Evolutionary conservation across 2,329 filamentous ascomycete species (phyloP).

Genomic region (Aspergillus pseudonomiae): DNA sequence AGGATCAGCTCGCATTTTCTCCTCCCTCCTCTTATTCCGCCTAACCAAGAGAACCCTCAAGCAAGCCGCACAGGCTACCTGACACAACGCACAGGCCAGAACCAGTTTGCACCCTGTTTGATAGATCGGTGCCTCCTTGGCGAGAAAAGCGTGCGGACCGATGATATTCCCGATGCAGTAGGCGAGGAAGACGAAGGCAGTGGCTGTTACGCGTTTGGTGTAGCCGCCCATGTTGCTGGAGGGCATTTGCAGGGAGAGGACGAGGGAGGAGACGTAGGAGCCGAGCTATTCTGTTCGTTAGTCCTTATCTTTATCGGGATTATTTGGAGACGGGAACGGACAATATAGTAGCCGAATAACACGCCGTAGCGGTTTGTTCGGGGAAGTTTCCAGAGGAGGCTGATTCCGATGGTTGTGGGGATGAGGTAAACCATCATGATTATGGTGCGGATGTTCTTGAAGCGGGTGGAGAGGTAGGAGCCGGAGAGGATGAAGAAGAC

Average conservation of each 20-base stretch:
- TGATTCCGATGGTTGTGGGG: constrained; percentile 55
- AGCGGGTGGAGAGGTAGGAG: constrained; percentile 55
- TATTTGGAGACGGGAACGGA: neutral
- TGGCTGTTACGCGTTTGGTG: constrained; percentile 53
- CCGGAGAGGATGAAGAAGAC: constrained; percentile 56
- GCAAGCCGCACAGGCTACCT: constrained; percentile 22
- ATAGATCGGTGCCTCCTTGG: constrained; percentile 50
- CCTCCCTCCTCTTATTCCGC: constrained; percentile 26
- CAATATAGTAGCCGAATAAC: constrained; percentile 57
- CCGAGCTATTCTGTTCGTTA: constrained; percentile 29
- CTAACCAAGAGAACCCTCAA: constrained; percentile 22
- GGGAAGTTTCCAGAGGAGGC: constrained; percentile 55
- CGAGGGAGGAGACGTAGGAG: constrained; percentile 55
- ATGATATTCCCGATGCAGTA: constrained; percentile 51
- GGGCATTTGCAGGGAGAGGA: constrained; percentile 53
- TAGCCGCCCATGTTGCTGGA: constrained; percentile 51
- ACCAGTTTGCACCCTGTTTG: constrained; percentile 57
- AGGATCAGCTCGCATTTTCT: constrained; percentile 12
- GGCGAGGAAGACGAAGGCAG: constrained; percentile 49
- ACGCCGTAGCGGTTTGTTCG: constrained; percentile 49
- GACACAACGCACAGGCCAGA: constrained; percentile 37
- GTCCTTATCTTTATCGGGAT: neutral
- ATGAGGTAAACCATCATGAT: constrained; percentile 57
- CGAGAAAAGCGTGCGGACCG: constrained; percentile 50
- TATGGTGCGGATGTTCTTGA: constrained; percentile 54